phyloP scores from a whole-genome alignment of 1,284 basidiomycete genomes.

The Tremellales sp. region DNA sequence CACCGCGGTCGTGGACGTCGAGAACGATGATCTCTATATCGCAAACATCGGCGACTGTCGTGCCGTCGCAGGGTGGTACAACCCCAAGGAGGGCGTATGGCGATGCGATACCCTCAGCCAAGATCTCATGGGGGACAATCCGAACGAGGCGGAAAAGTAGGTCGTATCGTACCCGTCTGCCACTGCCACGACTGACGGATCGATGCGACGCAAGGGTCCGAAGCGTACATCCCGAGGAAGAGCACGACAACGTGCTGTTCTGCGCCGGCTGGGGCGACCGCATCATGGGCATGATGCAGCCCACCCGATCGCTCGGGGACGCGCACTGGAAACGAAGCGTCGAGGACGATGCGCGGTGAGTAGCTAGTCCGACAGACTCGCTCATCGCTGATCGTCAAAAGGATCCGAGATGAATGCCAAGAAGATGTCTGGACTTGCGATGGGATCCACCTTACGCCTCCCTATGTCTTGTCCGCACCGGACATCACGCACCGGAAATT shows the following conservation, averaged over 20 bases:
- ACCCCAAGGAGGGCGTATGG: slow-evolving; percentile 62
- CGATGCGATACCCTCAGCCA: slow-evolving; percentile 81
- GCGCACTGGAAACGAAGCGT: slow-evolving; percentile 77
- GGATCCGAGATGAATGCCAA: slow-evolving; percentile 63
- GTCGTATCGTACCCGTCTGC: slow-evolving; percentile 1
- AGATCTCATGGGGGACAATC: slow-evolving; percentile 88
- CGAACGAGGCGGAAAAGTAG: slow-evolving; percentile 58
- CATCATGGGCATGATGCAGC: slow-evolving; percentile 88
- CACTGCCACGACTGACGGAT: too few relatives aligned
- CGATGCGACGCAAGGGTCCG: slow-evolving; percentile 61
- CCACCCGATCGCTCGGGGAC: slow-evolving; percentile 84
- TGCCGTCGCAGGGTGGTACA: slow-evolving; percentile 87
- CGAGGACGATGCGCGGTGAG: slow-evolving; percentile 68
- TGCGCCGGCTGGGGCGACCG: slow-evolving; percentile 75
- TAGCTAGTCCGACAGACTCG: too few relatives aligned
- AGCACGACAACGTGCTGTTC: slow-evolving; percentile 70
- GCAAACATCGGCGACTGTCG: slow-evolving; percentile 89
- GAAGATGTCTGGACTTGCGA: slow-evolving; percentile 60
- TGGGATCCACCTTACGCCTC: slow-evolving; percentile 73
- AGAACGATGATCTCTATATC: slow-evolving; percentile 70
- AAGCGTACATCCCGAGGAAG: slow-evolving; percentile 80
- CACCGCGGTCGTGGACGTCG: slow-evolving; percentile 73
- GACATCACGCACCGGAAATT: slow-evolving; percentile 70
- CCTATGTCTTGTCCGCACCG: slow-evolving; percentile 87
- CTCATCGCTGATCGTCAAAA: slow-evolving; percentile 54